Conservation (phyloP, 169 alveolate species). For the Plasmodium ovale region DNA sequence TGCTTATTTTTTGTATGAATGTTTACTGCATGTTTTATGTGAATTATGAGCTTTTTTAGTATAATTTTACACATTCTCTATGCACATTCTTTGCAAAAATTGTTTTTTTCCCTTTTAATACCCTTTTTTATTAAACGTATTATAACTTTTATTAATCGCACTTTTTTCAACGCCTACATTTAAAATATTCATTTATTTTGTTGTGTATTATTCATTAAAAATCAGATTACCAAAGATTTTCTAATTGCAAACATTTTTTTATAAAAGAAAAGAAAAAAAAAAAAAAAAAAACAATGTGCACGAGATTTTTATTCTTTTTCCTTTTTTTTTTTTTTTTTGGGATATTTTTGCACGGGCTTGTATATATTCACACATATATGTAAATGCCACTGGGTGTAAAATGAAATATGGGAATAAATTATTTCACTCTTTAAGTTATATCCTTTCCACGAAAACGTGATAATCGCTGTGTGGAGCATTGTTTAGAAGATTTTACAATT, state of each 20-base stretch:
- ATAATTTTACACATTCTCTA: too few relatives aligned
- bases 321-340: slow-evolving; percentile 16
- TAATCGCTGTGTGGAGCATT: background rate
- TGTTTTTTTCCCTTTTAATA: too few relatives aligned
- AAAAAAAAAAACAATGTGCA: slow-evolving; percentile 9
- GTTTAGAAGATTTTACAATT: slow-evolving; percentile 54
- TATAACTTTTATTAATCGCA: too few relatives aligned
- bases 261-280: slow-evolving; percentile 49
- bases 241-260: slow-evolving; percentile 35
- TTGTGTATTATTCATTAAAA: slow-evolving; percentile 55
- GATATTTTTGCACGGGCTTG: background rate
- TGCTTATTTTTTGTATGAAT: too few relatives aligned
- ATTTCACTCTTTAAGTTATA: background rate
- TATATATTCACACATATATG: too few relatives aligned
- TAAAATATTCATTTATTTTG: background rate
- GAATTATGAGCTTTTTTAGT: too few relatives aligned
- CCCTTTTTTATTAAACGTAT: too few relatives aligned
- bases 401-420: slow-evolving; percentile 15
- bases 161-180: background rate
- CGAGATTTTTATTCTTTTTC: slow-evolving; percentile 3
- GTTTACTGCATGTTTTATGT: too few relatives aligned
- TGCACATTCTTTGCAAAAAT: too few relatives aligned
- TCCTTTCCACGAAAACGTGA: background rate
- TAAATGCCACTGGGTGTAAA: too few relatives aligned
- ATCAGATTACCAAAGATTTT: slow-evolving; percentile 76